Conservation (phyloP, 768 basidiomycete genomes). For the Fomitopsis serialis region DNA sequence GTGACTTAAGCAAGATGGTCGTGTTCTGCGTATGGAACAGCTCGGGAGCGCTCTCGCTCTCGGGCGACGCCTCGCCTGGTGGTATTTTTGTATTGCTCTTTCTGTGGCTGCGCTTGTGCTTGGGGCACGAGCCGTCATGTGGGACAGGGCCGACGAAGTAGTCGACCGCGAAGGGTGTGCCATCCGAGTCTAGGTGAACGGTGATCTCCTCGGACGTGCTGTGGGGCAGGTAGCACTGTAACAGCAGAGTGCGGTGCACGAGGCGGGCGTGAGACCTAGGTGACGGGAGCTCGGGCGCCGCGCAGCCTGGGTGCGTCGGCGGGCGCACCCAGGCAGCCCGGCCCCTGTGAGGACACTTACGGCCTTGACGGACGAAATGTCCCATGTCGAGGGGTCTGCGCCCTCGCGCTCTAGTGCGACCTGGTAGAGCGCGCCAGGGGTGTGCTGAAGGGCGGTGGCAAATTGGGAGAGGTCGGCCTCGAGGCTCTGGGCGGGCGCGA, state of each 20-base stretch:
- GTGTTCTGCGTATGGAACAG: constrained; percentile 42
- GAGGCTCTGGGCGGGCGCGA: constrained; percentile 36
- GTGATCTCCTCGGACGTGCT: constrained; percentile 50
- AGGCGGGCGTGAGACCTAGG: background rate
- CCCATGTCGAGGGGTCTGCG: constrained; percentile 41
- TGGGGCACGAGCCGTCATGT: constrained; percentile 63
- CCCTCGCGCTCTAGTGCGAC: constrained; percentile 53
- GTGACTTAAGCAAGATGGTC: constrained; percentile 40
- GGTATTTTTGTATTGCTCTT: background rate
- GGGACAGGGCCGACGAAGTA: constrained; percentile 67
- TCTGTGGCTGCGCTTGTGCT: background rate
- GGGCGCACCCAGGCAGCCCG: background rate
- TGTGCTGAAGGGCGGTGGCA: constrained; percentile 30
- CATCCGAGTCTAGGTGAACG: constrained; percentile 43
- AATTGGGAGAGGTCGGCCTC: constrained; percentile 43
- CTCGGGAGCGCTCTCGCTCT: constrained; percentile 9
- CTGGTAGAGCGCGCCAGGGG: constrained; percentile 54
- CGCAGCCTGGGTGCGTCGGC: background rate
- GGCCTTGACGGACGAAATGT: constrained; percentile 56
- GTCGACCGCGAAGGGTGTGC: constrained; percentile 59
- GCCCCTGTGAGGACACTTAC: constrained; percentile 30
- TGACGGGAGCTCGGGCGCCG: background rate
- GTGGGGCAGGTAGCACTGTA: constrained; percentile 63
- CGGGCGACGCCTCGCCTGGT: constrained; percentile 4
- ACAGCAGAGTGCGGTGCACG: background rate